Conservation (phyloP, 768 basidiomycete species). For the Asterophora lycoperdoides region DNA sequence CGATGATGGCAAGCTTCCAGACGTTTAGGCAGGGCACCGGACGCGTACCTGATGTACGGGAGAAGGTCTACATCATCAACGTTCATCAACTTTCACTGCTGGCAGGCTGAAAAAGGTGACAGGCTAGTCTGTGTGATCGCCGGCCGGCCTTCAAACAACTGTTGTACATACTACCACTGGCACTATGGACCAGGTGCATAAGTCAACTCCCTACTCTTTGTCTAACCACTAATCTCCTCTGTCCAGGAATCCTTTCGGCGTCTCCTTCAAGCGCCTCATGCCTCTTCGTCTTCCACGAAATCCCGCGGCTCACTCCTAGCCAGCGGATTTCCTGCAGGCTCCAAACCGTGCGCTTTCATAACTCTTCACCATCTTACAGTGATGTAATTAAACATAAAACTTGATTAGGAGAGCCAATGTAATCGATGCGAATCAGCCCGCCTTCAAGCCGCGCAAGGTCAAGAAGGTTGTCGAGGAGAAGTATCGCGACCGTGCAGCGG, state of each 20-base stretch:
- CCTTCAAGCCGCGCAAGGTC: constrained; percentile 80
- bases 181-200: constrained; percentile 34
- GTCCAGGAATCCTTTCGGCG: constrained; percentile 57
- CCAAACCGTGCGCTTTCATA: constrained; percentile 25
- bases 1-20: too few relatives aligned
- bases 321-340: constrained; percentile 12
- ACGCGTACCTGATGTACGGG: too few relatives aligned
- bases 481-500: constrained; percentile 76
- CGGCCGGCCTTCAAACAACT: too few relatives aligned
- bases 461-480: constrained; percentile 49
- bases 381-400: not conserved
- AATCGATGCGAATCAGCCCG: constrained; percentile 49
- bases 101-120: too few relatives aligned
- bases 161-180: too few relatives aligned
- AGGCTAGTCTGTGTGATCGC: too few relatives aligned
- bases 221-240: constrained; percentile 3
- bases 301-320: constrained; percentile 30
- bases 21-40: too few relatives aligned
- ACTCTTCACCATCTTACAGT: not conserved
- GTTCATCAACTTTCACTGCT: too few relatives aligned
- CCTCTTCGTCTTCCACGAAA: constrained; percentile 18
- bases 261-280: constrained; percentile 37
- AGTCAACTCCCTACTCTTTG: not conserved
- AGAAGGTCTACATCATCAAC: too few relatives aligned
- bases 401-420: constrained; percentile 38